Evolutionary conservation across 306 rosid genomes (phyloP).

Genomic region (Medicago arabica): DNA sequence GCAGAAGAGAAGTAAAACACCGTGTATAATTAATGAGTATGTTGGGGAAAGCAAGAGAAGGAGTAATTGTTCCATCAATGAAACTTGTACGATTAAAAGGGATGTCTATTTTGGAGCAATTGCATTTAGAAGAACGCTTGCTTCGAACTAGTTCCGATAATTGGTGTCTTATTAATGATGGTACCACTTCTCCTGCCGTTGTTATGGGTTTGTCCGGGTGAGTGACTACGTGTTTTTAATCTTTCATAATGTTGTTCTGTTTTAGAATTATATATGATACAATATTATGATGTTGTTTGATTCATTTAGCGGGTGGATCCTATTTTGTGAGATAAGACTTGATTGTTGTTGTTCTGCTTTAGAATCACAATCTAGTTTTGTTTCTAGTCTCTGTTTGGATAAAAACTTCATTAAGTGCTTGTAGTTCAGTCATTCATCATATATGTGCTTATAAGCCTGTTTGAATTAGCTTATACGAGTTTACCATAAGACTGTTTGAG

Average conservation of each 20-base stretch:
- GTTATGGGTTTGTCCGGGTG: conserved; percentile 97
- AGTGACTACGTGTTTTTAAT: not conserved
- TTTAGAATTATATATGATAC: too few species aligned
- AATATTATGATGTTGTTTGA: too few species aligned
- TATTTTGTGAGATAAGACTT: too few species aligned
- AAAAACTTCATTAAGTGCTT: too few species aligned
- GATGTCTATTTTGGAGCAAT: conserved; percentile 78
- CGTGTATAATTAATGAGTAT: conserved; percentile 16
- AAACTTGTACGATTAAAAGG: conserved; percentile 70
- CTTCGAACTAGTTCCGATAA: conserved; percentile 82
- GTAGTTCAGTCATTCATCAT: too few species aligned
- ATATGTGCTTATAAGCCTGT: too few species aligned
- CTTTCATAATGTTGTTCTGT: not conserved
- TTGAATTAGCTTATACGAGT: too few species aligned
- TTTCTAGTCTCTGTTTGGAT: not conserved
- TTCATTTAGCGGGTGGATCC: too few species aligned
- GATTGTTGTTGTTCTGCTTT: not conserved
- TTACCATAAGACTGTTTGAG: too few species aligned
- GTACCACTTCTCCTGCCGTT: conserved; percentile 61
- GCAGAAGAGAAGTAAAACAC: too few species aligned
- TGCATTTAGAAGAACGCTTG: conserved; percentile 80
- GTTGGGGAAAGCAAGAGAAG: conserved; percentile 44
- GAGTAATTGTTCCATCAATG: conserved; percentile 63
- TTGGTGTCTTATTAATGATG: conserved; percentile 94
- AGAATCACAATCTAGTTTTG: conserved; percentile 9